Evolutionary conservation across 139 green algal species (phyloP).

Genomic region (Tetraselmis chui): DNA sequence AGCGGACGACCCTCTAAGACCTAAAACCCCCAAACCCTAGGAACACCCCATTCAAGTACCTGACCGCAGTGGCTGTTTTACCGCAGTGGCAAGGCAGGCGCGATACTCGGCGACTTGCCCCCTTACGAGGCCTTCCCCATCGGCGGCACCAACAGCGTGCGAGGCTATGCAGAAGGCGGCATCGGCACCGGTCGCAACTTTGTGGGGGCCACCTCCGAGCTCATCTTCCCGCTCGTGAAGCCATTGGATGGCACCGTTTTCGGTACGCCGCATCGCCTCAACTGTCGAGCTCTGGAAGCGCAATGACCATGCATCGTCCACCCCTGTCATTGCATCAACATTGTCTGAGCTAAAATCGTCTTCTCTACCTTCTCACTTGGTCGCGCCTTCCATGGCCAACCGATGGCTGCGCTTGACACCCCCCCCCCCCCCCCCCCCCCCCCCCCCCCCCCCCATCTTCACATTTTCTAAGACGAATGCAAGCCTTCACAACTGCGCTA

Average conservation of each 20-base stretch:
- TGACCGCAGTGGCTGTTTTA: too few species aligned
- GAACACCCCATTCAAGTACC: too few species aligned
- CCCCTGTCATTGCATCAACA: too few species aligned
- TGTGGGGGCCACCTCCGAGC: slow-evolving; percentile 69
- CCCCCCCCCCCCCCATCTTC: background rate
- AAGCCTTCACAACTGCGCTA: background rate
- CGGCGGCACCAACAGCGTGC: slow-evolving; percentile 84
- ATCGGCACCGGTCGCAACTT: slow-evolving; percentile 82
- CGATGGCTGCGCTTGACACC: background rate
- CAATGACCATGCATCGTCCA: too few species aligned
- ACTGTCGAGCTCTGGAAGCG: too few species aligned
- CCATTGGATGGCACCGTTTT: slow-evolving; percentile 67
- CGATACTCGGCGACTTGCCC: slow-evolving; percentile 84
- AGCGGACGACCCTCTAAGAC: too few species aligned
- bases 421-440: too few species aligned
- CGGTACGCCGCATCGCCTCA: background rate
- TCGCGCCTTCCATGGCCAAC: too few species aligned
- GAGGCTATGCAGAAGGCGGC: slow-evolving; percentile 66
- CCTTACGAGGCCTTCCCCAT: slow-evolving; percentile 97
- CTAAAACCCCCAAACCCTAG: too few species aligned
- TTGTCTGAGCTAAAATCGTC: too few species aligned
- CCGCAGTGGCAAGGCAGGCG: slow-evolving; percentile 40
- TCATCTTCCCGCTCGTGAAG: slow-evolving; percentile 64
- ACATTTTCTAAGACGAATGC: background rate
- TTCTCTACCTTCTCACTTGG: too few species aligned